Conservation (phyloP, 2,329 filamentous ascomycete genomes). For the Coleophoma cylindrospora region DNA sequence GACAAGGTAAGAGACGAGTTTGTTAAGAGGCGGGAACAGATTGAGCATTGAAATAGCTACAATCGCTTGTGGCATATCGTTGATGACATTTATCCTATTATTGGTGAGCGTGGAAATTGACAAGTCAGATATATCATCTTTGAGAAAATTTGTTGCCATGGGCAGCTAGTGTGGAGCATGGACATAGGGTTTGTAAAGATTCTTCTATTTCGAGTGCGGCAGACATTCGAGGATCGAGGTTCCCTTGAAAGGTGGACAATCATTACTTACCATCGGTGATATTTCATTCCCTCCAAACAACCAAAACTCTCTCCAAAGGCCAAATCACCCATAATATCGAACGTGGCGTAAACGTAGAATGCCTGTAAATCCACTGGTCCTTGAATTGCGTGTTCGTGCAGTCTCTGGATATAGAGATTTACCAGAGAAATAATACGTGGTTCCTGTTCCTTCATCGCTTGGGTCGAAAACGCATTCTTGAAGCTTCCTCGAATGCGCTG, state of each 20-base stretch:
- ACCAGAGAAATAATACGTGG: slow-evolving; percentile 33
- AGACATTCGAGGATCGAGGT: slow-evolving; percentile 15
- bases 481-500: slow-evolving; percentile 1
- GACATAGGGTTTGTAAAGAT: too few species aligned
- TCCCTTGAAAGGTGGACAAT: slow-evolving; percentile 3
- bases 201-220: too few species aligned
- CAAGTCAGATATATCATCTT: too few species aligned
- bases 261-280: slow-evolving; percentile 10
- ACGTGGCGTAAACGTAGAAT: slow-evolving; percentile 20
- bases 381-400: slow-evolving; percentile 14
- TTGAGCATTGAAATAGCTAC: too few species aligned
- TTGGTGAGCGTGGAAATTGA: too few species aligned
- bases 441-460: slow-evolving; percentile 34
- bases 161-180: too few species aligned
- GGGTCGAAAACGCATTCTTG: slow-evolving; percentile 35
- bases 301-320: slow-evolving; percentile 35
- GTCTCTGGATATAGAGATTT: slow-evolving; percentile 28
- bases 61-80: too few species aligned
- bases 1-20: too few species aligned
- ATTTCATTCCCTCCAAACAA: slow-evolving; percentile 25
- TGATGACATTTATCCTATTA: too few species aligned
- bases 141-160: too few species aligned
- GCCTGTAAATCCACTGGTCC: not conserved
- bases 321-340: slow-evolving; percentile 37
- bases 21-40: too few species aligned